phyloP scores from a whole-genome alignment of 306 rosid species.

The Trifolium fragiferum region DNA sequence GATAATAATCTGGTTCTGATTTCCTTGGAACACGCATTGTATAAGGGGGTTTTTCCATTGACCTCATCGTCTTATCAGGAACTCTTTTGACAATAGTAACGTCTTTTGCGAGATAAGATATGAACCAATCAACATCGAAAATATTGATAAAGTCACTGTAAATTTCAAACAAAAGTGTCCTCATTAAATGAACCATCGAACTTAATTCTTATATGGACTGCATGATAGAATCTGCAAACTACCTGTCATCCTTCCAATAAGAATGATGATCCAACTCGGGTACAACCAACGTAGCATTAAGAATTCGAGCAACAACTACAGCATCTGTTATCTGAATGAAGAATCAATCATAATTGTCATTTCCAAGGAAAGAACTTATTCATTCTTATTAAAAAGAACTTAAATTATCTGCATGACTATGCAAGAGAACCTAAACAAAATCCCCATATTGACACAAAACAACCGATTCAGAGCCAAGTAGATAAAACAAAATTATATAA shows the following conservation, averaged over 20 bases:
- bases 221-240: constrained; percentile 33
- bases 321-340: constrained; percentile 93
- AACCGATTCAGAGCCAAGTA: not conserved
- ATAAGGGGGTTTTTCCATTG: constrained; percentile 97
- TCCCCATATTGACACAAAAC: constrained; percentile 28
- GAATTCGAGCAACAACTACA: constrained; percentile 92
- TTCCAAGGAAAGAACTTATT: constrained; percentile 27
- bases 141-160: constrained; percentile 84
- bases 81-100: constrained; percentile 86
- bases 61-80: constrained; percentile 85
- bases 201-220: constrained; percentile 30
- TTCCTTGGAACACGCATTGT: constrained; percentile 99
- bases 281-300: constrained; percentile 94
- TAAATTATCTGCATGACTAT: not conserved
- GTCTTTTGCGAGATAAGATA: constrained; percentile 88
- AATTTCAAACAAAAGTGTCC: constrained; percentile 21
- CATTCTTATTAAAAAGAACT: not conserved
- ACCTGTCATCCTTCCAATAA: constrained; percentile 96
- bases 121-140: constrained; percentile 91
- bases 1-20: constrained; percentile 93
- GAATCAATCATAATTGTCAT: constrained; percentile 44
- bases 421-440: constrained; percentile 32
- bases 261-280: constrained; percentile 98
- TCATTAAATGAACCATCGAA: constrained; percentile 33
- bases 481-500: not conserved